phyloP scores from a whole-genome alignment of 306 rosid genomes.

The Gleditsia sinensis region DNA sequence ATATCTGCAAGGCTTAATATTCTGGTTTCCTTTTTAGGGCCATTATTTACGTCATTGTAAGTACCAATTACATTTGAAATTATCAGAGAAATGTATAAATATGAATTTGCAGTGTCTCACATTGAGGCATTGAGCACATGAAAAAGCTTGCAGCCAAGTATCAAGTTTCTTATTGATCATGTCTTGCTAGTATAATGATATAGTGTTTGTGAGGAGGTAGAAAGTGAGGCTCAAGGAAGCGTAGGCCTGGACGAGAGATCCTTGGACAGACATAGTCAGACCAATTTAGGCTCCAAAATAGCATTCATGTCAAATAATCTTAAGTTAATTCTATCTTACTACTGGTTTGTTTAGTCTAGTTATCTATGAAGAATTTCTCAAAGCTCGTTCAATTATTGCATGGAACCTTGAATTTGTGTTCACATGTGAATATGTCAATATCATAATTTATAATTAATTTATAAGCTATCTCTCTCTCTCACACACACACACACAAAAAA shows the following conservation, averaged over 20 bases:
- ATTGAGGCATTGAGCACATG: neutral
- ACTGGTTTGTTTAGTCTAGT: no score
- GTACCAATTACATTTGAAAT: neutral
- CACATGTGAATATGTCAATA: no score
- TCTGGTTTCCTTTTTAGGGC: neutral
- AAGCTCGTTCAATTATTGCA: no score
- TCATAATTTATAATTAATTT: no score
- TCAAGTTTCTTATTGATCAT: neutral
- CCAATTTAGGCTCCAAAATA: no score
- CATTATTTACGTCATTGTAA: neutral
- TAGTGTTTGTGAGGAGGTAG: neutral
- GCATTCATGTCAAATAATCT: neutral
- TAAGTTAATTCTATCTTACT: no score
- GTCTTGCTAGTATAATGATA: neutral
- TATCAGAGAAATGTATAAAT: neutral
- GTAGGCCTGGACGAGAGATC: neutral
- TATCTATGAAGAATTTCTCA: no score
- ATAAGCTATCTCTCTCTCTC: no score
- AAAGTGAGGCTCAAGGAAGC: neutral
- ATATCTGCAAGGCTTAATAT: neutral
- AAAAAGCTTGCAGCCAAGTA: neutral
- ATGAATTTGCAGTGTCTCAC: neutral
- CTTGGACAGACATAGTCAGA: no score
- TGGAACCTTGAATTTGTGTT: no score
- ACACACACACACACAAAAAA: no score